Evolutionary conservation across 2,329 filamentous ascomycete genomes (phyloP), one percentile per base, ranked within the genome.

Genomic region (Exophiala phaeomuriformis): DNA sequence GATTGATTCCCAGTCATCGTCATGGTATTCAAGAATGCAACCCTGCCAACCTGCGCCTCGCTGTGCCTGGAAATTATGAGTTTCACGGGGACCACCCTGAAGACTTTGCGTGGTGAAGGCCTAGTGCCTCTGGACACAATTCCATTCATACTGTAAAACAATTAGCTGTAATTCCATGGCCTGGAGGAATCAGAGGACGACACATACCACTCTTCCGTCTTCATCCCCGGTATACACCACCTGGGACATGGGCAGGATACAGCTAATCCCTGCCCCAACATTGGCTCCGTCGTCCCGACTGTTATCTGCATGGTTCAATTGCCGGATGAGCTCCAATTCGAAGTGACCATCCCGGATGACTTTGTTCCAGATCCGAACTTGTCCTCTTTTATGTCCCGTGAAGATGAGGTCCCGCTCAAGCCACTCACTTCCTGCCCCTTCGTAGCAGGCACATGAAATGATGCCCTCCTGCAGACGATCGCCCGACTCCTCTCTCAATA

Each of bases 151-250:
- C 77, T 80, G 63, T 31, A 53, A 31, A 29, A 36, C 50, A 41
- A 51, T 57, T 55, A 57, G 55, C 49, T 32, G 40, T 8, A 12
- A 29, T 5, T 47, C 29, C 10, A 29, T 35, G 8, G 8, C 7
- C 8, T 10, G 19, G 40, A 45, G 28, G 7, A 46, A 28, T 28
- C 31, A 39, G 10, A 47, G n/a, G 31, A 31, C 19, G 39, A 58
- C 55, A 81, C 84, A 80, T 67, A 93, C 88, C 70, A 98, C 91
- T 75, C 84, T 79, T 31, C 93, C 93, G 59, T 90, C 86, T 60
- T 97, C 93, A 72, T 97, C 93, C 2, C 91, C 93, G 0, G 90
- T 95, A 70, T 96, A 97, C 6, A 97, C 83, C 57, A 85, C 79
- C 58, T 85, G 84, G 49, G 88, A 82, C 78, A 90, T 86, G 2